Conservation (phyloP, 1,284 basidiomycete species). For the Sporisorium sorghi region DNA sequence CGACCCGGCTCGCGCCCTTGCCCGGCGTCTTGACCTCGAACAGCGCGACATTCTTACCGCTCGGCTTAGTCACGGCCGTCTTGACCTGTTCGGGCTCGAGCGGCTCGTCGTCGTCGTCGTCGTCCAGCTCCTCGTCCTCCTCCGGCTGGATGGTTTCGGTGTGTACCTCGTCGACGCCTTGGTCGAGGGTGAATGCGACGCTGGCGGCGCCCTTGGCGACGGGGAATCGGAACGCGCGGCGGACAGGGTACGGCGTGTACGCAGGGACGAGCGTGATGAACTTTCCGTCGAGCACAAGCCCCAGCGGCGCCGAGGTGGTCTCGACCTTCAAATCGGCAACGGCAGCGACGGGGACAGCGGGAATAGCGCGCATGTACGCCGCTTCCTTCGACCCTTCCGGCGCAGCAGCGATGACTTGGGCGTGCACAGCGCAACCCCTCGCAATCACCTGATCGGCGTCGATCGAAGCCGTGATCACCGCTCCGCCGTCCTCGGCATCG, state of each 20-base stretch:
- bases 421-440: slow-evolving; percentile 88
- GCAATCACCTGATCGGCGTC: slow-evolving; percentile 92
- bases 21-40: slow-evolving; percentile 45
- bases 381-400: slow-evolving; percentile 54
- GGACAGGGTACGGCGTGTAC: slow-evolving; percentile 77
- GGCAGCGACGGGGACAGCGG: slow-evolving; percentile 70
- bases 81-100: slow-evolving; percentile 61
- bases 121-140: slow-evolving; percentile 60
- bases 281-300: slow-evolving; percentile 78
- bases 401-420: slow-evolving; percentile 70
- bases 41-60: slow-evolving; percentile 38
- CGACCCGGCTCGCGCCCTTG: slow-evolving; percentile 37
- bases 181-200: slow-evolving; percentile 83
- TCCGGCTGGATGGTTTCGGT: slow-evolving; percentile 72
- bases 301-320: slow-evolving; percentile 74
- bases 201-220: slow-evolving; percentile 40
- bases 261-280: slow-evolving; percentile 69
- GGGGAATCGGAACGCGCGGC: slow-evolving; percentile 77
- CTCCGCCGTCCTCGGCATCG: slow-evolving; percentile 76
- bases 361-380: slow-evolving; percentile 51
- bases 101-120: slow-evolving; percentile 71
- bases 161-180: slow-evolving; percentile 83
- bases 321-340: slow-evolving; percentile 42
- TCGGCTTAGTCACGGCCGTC: slow-evolving; percentile 56
- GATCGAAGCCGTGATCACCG: slow-evolving; percentile 73